Conservation (phyloP, 306 rosid species). For the Pachyrhizus erosus region DNA sequence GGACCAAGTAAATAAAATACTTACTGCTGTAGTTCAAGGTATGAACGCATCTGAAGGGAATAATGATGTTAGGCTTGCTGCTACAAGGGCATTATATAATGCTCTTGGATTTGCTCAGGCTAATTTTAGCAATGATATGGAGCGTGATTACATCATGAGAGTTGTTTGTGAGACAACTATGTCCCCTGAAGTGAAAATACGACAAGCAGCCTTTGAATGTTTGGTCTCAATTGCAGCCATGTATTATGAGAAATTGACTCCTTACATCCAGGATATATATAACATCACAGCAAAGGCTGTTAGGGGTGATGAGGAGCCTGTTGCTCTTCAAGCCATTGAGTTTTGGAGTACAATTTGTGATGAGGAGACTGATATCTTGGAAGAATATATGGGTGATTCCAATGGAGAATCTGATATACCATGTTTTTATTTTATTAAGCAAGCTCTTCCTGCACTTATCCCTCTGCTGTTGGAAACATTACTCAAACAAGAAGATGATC, state of each 20-base stretch:
- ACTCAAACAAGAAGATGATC: slow-evolving; percentile 96
- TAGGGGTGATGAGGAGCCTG: slow-evolving; percentile 82
- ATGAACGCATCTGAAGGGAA: slow-evolving; percentile 78
- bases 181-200: slow-evolving; percentile 75
- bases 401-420: slow-evolving; percentile 75
- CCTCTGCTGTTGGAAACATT: slow-evolving; percentile 90
- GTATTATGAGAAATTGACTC: slow-evolving; percentile 78
- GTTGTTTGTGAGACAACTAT: slow-evolving; percentile 88
- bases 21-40: slow-evolving; percentile 94
- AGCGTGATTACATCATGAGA: slow-evolving; percentile 92
- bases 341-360: slow-evolving; percentile 97
- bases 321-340: slow-evolving; percentile 95
- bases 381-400: slow-evolving; percentile 70
- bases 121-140: slow-evolving; percentile 86
- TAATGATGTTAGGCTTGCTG: slow-evolving; percentile 88
- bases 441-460: slow-evolving; percentile 86
- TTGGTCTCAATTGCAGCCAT: slow-evolving; percentile 85
- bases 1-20: slow-evolving; percentile 86
- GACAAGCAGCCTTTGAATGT: slow-evolving; percentile 92
- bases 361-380: slow-evolving; percentile 87
- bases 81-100: slow-evolving; percentile 82
- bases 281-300: slow-evolving; percentile 84
- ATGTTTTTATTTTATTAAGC: slow-evolving; percentile 88
- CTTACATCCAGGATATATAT: slow-evolving; percentile 83
- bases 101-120: slow-evolving; percentile 90